Conservation (phyloP, 352 stramenopile genomes). For the Globisporangium megalacanthum region DNA sequence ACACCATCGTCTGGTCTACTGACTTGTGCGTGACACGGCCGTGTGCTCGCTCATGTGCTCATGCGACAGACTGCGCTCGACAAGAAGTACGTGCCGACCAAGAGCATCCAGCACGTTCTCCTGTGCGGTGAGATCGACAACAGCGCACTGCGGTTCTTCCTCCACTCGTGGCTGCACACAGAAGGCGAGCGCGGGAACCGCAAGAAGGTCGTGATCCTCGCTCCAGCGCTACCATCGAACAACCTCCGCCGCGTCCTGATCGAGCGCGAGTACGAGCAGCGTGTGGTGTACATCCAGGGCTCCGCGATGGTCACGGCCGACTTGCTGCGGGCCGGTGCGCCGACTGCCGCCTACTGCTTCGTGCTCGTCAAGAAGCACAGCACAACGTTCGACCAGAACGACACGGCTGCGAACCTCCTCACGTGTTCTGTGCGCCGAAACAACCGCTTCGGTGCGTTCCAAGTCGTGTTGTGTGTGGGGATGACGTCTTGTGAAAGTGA, state of each 20-base stretch:
- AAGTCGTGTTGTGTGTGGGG: too few relatives aligned
- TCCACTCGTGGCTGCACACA: slow-evolving; percentile 70
- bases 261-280: slow-evolving; percentile 67
- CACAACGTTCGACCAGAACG: slow-evolving; percentile 44
- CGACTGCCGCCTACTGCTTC: slow-evolving; percentile 57
- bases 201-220: slow-evolving; percentile 70
- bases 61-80: slow-evolving; percentile 59
- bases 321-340: slow-evolving; percentile 48
- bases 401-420: slow-evolving; percentile 67
- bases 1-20: too few relatives aligned
- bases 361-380: slow-evolving; percentile 75
- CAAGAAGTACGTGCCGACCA: slow-evolving; percentile 65
- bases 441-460: slow-evolving; percentile 46
- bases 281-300: slow-evolving; percentile 70
- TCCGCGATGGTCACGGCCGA: slow-evolving; percentile 71
- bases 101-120: slow-evolving; percentile 62
- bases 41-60: background rate
- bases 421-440: slow-evolving; percentile 75
- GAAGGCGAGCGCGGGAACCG: slow-evolving; percentile 50
- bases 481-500: too few relatives aligned
- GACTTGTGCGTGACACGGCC: too few relatives aligned
- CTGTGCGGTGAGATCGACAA: slow-evolving; percentile 78
- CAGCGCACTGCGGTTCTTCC: slow-evolving; percentile 64
- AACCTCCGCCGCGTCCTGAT: slow-evolving; percentile 60
- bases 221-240: slow-evolving; percentile 45